These are phyloP conservation scores for Sphagnum magellanicum DNA, from an alignment of 228 moss, liverwort and hornwort genomes.

Conservation along the genomic window DNA sequence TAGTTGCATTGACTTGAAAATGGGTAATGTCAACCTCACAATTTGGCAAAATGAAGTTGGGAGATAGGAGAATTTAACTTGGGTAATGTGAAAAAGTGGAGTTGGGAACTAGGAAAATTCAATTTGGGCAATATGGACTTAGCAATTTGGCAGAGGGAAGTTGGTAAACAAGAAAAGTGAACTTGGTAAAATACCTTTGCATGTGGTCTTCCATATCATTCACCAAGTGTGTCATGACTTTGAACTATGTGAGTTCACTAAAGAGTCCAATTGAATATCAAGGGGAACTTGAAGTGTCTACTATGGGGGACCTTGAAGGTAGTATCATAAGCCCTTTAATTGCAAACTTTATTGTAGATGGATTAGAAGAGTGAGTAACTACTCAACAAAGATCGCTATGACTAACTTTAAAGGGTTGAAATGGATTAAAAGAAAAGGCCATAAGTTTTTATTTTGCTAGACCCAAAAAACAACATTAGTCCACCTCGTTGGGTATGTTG, in stretches of 20 bases:
- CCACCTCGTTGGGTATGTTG: not conserved
- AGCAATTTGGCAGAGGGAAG: too few relatives aligned
- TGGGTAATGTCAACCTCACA: too few relatives aligned
- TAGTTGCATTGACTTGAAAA: too few relatives aligned
- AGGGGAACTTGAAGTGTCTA: constrained; percentile 3
- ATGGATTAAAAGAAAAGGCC: constrained; percentile 6
- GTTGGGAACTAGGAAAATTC: too few relatives aligned
- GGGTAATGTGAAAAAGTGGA: too few relatives aligned
- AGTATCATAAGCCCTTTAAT: not conserved
- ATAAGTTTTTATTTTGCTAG: constrained; percentile 1
- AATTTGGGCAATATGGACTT: too few relatives aligned
- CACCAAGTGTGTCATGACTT: too few relatives aligned
- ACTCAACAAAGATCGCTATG: constrained; percentile 3
- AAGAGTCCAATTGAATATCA: constrained; percentile 7
- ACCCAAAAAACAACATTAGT: constrained; percentile 4
- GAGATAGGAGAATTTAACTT: too few relatives aligned
- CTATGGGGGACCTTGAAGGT: not conserved
- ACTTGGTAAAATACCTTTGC: too few relatives aligned
- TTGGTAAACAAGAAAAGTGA: too few relatives aligned
- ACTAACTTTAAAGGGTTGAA: constrained; percentile 1
- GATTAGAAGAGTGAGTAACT: constrained; percentile 11
- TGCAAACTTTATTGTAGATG: constrained; percentile 7
- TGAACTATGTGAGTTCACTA: not conserved
- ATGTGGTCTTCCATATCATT: too few relatives aligned
- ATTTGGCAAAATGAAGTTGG: too few relatives aligned